Evolutionary conservation across 805 yeast genomes (phyloP), one percentile per base, ranked within the genome.

Genomic region (Candida arabinofermentans): DNA sequence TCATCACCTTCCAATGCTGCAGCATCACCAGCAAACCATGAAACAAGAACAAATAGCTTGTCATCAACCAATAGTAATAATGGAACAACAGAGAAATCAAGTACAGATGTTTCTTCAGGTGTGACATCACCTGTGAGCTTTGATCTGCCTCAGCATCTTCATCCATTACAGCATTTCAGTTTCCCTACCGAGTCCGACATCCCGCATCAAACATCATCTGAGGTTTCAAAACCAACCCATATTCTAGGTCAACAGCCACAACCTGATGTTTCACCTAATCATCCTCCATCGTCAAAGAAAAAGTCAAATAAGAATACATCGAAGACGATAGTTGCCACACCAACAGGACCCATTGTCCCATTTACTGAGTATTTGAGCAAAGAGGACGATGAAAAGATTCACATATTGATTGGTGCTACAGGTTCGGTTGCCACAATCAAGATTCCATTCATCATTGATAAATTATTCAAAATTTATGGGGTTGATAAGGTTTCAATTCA

Each of bases 361-460:
- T 85, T 85, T 53, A 82, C 82, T 24, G 81, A 84, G 49, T 85
- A 79, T 58, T 69, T 86, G 44, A 75, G 77, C 41, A 80, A 79
- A 53, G 66, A 83, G 61, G 93, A 87, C 58, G 96, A 87, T 59
- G 85, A 82, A 34, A 90, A 89, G 57, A 72, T 87, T 42, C 99
- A 93, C 62, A 81, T 93, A 34, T 69, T 93, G 43, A 70, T 93
- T 33, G 99, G 95, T 16, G 95, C 95, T 16, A 87, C 98, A 1
- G 99, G 99, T 1, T 86, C 96, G 2, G 97, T 93, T 3, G 99
- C 99, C 5, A 87, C 98, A 2, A 88, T 93, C 48, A 93, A 93
- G 62, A 82, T 93, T 18, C 96, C 96, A 0, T 63, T 84, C 50
- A 88, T 93, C 30, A 87, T 93, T 49, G 95, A 84, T 57, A 87